These are phyloP conservation scores for Globisporangium abappressorium DNA, from an alignment of 352 stramenopile species.

Conservation along the genomic window DNA sequence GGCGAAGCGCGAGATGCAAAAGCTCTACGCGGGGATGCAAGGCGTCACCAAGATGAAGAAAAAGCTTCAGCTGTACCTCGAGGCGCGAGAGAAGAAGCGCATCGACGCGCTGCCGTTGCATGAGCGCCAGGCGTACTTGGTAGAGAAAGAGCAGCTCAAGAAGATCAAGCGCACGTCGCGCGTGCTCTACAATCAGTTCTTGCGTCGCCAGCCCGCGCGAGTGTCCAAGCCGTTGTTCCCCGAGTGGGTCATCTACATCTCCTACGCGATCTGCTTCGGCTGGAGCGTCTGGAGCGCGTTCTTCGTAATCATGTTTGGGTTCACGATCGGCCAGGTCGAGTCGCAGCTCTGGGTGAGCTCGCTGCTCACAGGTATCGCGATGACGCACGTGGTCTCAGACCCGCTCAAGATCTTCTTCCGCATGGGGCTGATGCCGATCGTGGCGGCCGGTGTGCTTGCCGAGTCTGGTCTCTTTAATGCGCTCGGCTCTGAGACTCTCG, in stretches of 20 bases:
- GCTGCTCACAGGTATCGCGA: slow-evolving; percentile 43
- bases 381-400: slow-evolving; percentile 63
- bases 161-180: slow-evolving; percentile 61
- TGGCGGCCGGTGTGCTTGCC: slow-evolving; percentile 48
- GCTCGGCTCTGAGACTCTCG: slow-evolving; percentile 43
- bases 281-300: slow-evolving; percentile 61
- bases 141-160: slow-evolving; percentile 55
- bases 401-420: slow-evolving; percentile 70
- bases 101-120: slow-evolving; percentile 50
- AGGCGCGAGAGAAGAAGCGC: slow-evolving; percentile 33
- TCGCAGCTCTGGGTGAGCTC: slow-evolving; percentile 65
- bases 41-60: slow-evolving; percentile 61
- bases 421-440: slow-evolving; percentile 65
- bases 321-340: slow-evolving; percentile 55
- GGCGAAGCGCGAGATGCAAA: slow-evolving; percentile 36
- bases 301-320: slow-evolving; percentile 73
- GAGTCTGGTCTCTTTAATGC: slow-evolving; percentile 56
- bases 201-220: slow-evolving; percentile 48
- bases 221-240: slow-evolving; percentile 60
- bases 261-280: slow-evolving; percentile 50
- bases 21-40: slow-evolving; percentile 37
- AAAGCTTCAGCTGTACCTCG: slow-evolving; percentile 45
- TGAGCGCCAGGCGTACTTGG: slow-evolving; percentile 53
- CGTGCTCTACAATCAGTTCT: slow-evolving; percentile 72
- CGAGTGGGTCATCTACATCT: slow-evolving; percentile 71